Percentiles rank a stretch among this genome's conserved stretches.
phyloP scores from a whole-genome alignment of 192 early-diverging fungal species.

The Rhizophagus prolifer region DNA sequence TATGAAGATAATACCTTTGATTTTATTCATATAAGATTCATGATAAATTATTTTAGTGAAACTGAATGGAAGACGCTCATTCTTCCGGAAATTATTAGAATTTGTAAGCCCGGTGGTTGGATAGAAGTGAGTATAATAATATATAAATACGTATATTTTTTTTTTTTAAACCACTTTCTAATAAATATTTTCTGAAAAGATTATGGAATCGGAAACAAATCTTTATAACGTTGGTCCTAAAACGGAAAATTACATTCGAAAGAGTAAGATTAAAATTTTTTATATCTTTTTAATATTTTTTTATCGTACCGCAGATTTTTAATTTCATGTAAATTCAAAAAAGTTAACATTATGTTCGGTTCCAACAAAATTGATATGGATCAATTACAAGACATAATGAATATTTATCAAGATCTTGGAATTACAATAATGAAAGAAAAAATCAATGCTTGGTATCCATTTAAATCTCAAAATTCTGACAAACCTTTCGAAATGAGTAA shows the following conservation, averaged over 20 bases:
- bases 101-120: neutral
- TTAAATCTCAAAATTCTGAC: neutral
- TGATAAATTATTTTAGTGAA: neutral
- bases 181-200: neutral
- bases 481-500: neutral
- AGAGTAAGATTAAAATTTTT: neutral
- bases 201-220: neutral
- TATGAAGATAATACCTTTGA: slow-evolving; percentile 7
- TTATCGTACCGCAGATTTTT: neutral
- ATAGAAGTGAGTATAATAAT: neutral
- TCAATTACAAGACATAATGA: neutral
- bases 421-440: neutral
- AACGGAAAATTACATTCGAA: neutral
- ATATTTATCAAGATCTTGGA: neutral
- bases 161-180: no score
- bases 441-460: neutral
- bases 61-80: neutral
- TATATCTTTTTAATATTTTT: no score
- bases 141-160: no score
- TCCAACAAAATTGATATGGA: neutral
- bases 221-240: neutral
- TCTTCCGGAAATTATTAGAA: neutral
- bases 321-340: neutral
- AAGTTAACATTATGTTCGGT: neutral
- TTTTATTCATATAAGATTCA: neutral